A percentile compares a stretch with the other conserved stretches of the same genome.
These are phyloP conservation scores for Fusarium tricinctum DNA, from an alignment of 2,329 filamentous ascomycete genomes.

Conservation along the genomic window DNA sequence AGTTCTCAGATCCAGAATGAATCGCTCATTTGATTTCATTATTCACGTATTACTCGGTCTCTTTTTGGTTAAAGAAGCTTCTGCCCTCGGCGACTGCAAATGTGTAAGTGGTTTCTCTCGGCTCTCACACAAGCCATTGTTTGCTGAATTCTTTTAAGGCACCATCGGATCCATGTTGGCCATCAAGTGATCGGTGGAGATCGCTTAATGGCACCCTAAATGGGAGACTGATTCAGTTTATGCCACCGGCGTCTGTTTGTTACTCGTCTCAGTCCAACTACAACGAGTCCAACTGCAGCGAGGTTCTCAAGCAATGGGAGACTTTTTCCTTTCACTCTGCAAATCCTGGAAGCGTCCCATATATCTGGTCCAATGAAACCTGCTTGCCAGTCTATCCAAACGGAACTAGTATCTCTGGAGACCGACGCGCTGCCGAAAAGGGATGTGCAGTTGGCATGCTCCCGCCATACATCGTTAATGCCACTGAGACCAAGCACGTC, in stretches of 20 bases:
- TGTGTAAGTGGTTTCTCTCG: too few species aligned
- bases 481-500: background rate
- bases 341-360: background rate
- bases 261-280: background rate
- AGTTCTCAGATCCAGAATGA: too few species aligned
- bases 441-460: background rate
- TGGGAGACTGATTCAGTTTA: background rate
- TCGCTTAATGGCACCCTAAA: background rate
- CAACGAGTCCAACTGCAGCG: background rate
- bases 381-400: constrained; percentile 5
- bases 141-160: too few species aligned
- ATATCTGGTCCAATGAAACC: constrained; percentile 1
- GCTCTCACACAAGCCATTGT: too few species aligned
- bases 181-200: background rate
- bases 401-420: constrained; percentile 9
- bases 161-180: constrained; percentile 10
- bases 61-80: too few species aligned
- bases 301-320: background rate
- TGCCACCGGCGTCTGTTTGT: constrained; percentile 1
- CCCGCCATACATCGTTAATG: constrained; percentile 4
- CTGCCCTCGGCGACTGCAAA: too few species aligned
- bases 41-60: too few species aligned
- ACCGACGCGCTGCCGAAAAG: background rate
- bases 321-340: constrained; percentile 6
- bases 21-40: too few species aligned